phyloP scores from a whole-genome alignment of 2,329 filamentous ascomycete species.

The Diaporthe citrichinensis region DNA sequence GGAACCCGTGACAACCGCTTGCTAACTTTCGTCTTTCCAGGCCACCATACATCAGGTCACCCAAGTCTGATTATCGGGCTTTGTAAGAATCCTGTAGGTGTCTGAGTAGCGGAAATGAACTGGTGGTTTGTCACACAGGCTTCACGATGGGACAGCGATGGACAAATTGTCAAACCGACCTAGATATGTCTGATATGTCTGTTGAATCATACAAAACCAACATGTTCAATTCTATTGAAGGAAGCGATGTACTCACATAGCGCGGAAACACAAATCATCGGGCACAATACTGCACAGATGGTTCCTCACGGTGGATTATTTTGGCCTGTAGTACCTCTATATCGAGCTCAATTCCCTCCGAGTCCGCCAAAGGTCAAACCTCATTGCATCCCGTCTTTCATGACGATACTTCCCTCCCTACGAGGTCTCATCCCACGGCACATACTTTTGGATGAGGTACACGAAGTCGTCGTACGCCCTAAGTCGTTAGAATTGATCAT shows the following conservation, averaged over 20 bases:
- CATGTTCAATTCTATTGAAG: too few species aligned
- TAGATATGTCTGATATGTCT: too few species aligned
- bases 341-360: too few species aligned
- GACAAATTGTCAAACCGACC: not conserved
- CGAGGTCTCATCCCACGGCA: not conserved
- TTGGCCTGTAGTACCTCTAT: too few species aligned
- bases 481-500: not conserved
- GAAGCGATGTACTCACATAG: not conserved
- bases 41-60: constrained; percentile 1
- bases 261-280: not conserved
- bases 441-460: not conserved
- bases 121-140: too few species aligned
- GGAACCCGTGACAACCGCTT: not conserved
- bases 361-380: too few species aligned
- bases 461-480: not conserved
- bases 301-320: too few species aligned
- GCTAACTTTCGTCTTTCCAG: constrained; percentile 40
- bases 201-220: too few species aligned
- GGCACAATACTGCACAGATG: too few species aligned
- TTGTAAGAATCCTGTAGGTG: not conserved
- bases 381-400: too few species aligned
- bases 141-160: not conserved
- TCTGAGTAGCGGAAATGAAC: not conserved
- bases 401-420: not conserved
- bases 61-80: constrained; percentile 19